These are phyloP conservation scores for Pythium volutum DNA, from an alignment of 352 stramenopile genomes.

Conservation along the genomic window DNA sequence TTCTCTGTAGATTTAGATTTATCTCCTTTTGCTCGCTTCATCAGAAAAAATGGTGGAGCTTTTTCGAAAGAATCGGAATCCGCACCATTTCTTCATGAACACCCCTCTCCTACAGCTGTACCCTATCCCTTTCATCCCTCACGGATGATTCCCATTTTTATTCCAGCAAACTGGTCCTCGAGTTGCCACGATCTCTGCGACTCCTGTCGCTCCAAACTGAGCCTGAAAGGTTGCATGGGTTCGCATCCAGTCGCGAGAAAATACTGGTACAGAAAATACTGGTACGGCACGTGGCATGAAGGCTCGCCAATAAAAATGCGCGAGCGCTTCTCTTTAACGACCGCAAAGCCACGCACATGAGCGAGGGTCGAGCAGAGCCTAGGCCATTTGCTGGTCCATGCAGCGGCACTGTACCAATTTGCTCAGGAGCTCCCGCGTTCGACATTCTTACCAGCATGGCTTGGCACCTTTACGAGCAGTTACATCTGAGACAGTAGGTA, in stretches of 20 bases:
- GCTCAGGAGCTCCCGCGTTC: slow-evolving; percentile 7
- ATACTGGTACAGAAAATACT: too few species aligned
- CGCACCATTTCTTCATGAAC: background rate
- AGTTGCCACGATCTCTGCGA: background rate
- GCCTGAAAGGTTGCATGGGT: slow-evolving; percentile 23
- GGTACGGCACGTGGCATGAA: background rate
- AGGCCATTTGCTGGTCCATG: background rate
- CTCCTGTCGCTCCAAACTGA: slow-evolving; percentile 3
- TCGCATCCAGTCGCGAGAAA: background rate
- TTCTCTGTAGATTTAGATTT: too few species aligned
- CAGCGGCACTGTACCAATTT: too few species aligned
- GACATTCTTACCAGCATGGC: background rate
- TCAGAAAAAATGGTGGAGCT: background rate
- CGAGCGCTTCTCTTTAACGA: background rate
- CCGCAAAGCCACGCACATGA: slow-evolving; percentile 3
- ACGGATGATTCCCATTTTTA: slow-evolving; percentile 1
- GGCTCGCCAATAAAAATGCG: slow-evolving; percentile 3
- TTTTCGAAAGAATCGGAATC: slow-evolving; percentile 9
- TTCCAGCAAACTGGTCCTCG: background rate
- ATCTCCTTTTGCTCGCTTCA: too few species aligned
- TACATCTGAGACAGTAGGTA: slow-evolving; percentile 11
- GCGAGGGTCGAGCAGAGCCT: background rate
- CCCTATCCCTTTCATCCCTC: background rate
- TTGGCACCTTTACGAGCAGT: slow-evolving; percentile 9
- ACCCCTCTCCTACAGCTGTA: background rate